A percentile compares a stretch with the other conserved stretches of the same genome.
Conservation (phyloP, 2,329 filamentous ascomycete species). For the Trichoderma sp. region DNA sequence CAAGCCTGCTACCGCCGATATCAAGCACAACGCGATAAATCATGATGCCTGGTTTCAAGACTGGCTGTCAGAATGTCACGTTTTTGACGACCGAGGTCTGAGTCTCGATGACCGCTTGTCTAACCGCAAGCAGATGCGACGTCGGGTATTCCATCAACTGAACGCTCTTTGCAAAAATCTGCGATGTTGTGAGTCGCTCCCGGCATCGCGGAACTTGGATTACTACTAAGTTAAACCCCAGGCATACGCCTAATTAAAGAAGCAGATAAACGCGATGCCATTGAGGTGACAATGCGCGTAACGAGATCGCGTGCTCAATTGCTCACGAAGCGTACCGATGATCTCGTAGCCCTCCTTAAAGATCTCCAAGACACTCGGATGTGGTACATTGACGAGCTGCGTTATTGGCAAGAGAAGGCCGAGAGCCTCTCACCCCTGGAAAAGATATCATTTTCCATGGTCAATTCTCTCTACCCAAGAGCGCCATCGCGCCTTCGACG, state of each 20-base stretch:
- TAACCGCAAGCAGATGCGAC: background rate
- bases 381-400: too few relatives aligned
- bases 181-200: background rate
- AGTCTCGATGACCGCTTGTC: background rate
- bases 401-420: too few relatives aligned
- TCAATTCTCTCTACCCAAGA: background rate
- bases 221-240: too few relatives aligned
- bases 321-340: too few relatives aligned
- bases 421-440: background rate
- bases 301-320: too few relatives aligned
- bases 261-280: too few relatives aligned
- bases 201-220: background rate
- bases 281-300: too few relatives aligned
- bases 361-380: too few relatives aligned
- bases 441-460: background rate
- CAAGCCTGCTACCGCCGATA: background rate
- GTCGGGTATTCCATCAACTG: rapidly evolving
- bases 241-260: too few relatives aligned
- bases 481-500: background rate
- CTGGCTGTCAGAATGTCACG: background rate
- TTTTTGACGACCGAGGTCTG: background rate
- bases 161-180: background rate
- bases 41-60: background rate
- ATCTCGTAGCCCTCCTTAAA: background rate
- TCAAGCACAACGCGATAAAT: background rate